These are phyloP conservation scores for Pholiota adiposa DNA, from an alignment of 1,284 basidiomycete species.

Conservation along the genomic window DNA sequence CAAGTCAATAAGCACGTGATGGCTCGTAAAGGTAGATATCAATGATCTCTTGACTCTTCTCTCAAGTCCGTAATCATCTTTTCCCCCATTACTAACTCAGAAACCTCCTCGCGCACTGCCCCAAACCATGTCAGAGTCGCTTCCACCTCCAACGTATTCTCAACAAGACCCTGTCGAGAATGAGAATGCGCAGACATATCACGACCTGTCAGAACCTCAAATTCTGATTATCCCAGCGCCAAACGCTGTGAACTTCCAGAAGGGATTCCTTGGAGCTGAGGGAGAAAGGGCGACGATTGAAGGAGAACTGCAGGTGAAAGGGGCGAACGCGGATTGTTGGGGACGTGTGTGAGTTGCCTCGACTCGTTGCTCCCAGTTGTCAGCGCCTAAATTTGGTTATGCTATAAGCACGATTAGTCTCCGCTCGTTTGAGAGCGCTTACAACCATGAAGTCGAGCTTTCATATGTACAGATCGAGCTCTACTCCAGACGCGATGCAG, in stretches of 20 bases:
- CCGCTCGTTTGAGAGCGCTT: constrained; percentile 67
- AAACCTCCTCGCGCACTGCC: constrained; percentile 9
- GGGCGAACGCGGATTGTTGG: constrained; percentile 59
- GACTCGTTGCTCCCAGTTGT: constrained; percentile 9
- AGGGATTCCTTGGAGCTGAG: constrained; percentile 78
- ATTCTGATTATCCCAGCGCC: constrained; percentile 70
- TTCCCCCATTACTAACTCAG: constrained; percentile 1
- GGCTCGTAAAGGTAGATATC: constrained; percentile 9
- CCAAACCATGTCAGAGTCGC: constrained; percentile 39
- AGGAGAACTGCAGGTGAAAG: constrained; percentile 82
- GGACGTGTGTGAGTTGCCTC: constrained; percentile 62
- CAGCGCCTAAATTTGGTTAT: constrained; percentile 23
- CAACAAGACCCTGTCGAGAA: constrained; percentile 39
- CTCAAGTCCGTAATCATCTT: neutral
- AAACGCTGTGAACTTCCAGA: constrained; percentile 75
- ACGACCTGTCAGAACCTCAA: constrained; percentile 44
- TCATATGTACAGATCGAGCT: constrained; percentile 56
- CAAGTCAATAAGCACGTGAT: too few relatives aligned
- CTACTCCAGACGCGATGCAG: constrained; percentile 41
- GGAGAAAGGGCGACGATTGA: constrained; percentile 80
- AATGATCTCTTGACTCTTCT: constrained; percentile 1
- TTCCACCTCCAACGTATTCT: constrained; percentile 52
- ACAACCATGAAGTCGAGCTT: constrained; percentile 67
- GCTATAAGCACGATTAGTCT: constrained; percentile 62
- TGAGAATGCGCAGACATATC: constrained; percentile 9